These are phyloP conservation scores for Zygosaccharomyces pseudobailii DNA, from an alignment of 1,139 yeast species.

Conservation along the genomic window DNA sequence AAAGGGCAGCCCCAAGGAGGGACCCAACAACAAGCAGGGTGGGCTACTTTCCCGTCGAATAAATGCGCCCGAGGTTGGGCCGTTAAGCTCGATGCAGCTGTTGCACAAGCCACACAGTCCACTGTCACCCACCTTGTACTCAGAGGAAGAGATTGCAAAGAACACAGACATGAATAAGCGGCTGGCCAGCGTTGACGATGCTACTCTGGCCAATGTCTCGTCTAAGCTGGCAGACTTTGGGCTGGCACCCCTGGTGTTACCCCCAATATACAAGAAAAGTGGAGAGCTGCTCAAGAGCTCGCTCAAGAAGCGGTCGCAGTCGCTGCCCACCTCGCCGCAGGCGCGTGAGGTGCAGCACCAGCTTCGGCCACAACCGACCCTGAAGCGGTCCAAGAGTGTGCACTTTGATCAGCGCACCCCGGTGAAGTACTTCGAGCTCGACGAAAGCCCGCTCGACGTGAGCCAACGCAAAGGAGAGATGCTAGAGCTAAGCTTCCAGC, in stretches of 20 bases:
- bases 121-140: conserved; percentile 13
- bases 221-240: conserved; percentile 3
- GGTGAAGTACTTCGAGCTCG: conserved; percentile 28
- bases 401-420: conserved; percentile 33
- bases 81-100: conserved; percentile 23
- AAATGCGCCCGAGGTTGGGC: background rate
- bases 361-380: conserved; percentile 7
- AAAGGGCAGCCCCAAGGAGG: background rate
- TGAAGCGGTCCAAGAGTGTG: conserved; percentile 30
- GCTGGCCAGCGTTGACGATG: conserved; percentile 2
- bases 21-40: background rate
- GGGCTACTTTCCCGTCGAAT: conserved; percentile 1
- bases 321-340: conserved; percentile 31
- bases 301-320: conserved; percentile 29
- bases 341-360: conserved; percentile 4
- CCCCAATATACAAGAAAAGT: conserved; percentile 30
- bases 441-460: conserved; percentile 32
- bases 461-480: conserved; percentile 16
- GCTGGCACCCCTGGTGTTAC: conserved; percentile 1
- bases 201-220: background rate
- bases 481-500: conserved; percentile 19
- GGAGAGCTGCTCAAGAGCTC: conserved; percentile 30
- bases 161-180: conserved; percentile 24
- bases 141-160: conserved; percentile 20
- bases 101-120: conserved; percentile 27